Base-by-base conservation (phyloP, 441 rosid genomes). In the Brassica balearica region DNA sequence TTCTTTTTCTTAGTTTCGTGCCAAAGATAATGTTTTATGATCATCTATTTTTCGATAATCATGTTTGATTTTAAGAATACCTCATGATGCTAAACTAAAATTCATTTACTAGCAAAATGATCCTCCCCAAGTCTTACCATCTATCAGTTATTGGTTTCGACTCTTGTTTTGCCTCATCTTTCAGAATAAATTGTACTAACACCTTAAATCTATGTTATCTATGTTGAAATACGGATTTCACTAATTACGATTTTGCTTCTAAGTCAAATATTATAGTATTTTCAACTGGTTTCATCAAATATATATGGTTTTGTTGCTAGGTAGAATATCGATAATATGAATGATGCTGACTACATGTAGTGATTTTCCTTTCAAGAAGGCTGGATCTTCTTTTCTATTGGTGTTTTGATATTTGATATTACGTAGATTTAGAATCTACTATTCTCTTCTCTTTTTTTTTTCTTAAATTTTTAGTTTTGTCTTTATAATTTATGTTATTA, bases 1-100 rank as follows among this genome's bases (percentile, higher is more conserved):
- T 22, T 53, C 25, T 32, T 55, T 58, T 56, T 56, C 68, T 75
- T 70, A 70, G 72, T 58, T 71, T 75, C 68, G 46, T 70, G 63
- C 1, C 2, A 73, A 65, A 48, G 46, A 63, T 64, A 69, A 69
- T 65, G 34, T 69, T 29, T 29, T 70, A 3, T 8, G 59, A 34
- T 63, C 38, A 38, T 67, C 68, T 66, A 20, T 43, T 14, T 78
- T 27, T 65, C 25, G 25, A 19, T 56, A 23, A 51, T 20, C 58
- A 68, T 78, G 60, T 61, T 73, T 78, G 51, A 53, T 68, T 15
- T 25, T 14, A 32, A n/a, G 4, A 15, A 58, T 17, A 17, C 20
- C 63, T 58, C 64, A 29, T 66, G 22, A 63, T 63, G 68, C 48
- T 34, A 34, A 34, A 64, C n/a, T 23, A 64, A 32, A 15, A 32